Evolutionary conservation across 2,329 filamentous ascomycete genomes (phyloP).

Genomic region (Microsporum ferrugineum): DNA sequence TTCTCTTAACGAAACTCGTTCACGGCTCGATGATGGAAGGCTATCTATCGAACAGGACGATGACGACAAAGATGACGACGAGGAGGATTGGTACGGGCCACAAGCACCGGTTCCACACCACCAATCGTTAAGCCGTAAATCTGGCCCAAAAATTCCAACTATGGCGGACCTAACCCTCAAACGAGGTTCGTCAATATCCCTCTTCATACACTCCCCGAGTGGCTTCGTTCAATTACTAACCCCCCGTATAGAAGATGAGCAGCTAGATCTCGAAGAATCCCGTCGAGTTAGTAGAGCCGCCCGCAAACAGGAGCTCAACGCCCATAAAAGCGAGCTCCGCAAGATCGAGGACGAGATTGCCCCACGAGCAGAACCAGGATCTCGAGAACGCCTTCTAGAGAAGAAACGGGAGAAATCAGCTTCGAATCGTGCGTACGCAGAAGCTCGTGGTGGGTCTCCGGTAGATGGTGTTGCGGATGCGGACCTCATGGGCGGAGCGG

Average conservation of each 20-base stretch:
- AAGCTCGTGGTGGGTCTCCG: conserved; percentile 50
- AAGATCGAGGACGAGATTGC: conserved; percentile 56
- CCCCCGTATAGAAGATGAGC: conserved; percentile 26
- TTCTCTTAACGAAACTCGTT: neutral
- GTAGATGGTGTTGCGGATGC: conserved; percentile 58
- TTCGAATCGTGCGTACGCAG: conserved; percentile 58
- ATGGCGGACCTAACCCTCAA: conserved; percentile 59
- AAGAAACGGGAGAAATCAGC: conserved; percentile 65
- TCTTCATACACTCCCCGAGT: conserved; percentile 12
- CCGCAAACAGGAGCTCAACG: conserved; percentile 54
- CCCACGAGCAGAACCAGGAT: conserved; percentile 72
- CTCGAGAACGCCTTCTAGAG: conserved; percentile 72
- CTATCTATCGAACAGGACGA: conserved; percentile 19
- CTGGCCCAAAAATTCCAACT: conserved; percentile 55
- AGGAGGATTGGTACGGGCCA: conserved; percentile 54
- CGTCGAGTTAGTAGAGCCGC: conserved; percentile 52
- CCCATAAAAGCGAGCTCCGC: conserved; percentile 26
- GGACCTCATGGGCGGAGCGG: conserved; percentile 64
- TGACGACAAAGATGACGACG: conserved; percentile 41
- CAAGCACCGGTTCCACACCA: conserved; percentile 24
- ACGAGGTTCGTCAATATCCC: conserved; percentile 23
- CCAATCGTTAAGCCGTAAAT: conserved; percentile 12
- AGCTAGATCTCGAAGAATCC: conserved; percentile 43
- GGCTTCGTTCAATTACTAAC: conserved; percentile 12
- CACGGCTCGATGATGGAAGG: neutral